Base-by-base conservation (phyloP, 495 filamentous ascomycete species). In the Penicillium soppii region DNA sequence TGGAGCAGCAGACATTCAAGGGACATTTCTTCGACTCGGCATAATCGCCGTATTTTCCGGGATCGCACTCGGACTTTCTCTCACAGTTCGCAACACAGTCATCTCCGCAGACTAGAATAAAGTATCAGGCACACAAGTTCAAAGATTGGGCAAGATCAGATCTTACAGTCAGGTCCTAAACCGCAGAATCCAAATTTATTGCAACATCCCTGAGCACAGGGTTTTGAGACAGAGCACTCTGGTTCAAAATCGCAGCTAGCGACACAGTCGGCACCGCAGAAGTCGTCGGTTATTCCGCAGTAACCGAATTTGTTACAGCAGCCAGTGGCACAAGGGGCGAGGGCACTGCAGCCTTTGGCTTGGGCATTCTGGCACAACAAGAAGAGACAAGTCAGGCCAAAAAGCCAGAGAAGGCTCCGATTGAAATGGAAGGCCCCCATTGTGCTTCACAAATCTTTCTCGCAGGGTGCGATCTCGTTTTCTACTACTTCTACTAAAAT, bases 1-100 rank as follows among this genome's bases (percentile, higher is more conserved):
- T 17, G 2, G 50, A 58, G 38, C 69, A 73, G 54, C 67, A 73
- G 9, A 71, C 66, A 27, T 73, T 70, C 40, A 73, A 26, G 1
- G 67, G 69, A 39, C 69, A 73, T 5, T 19, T 53, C 1, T 37
- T 37, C 0, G 42, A 4, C 1, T 55, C 40, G 13, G 43, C 57
- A 42, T 45, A 55, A 20, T 38, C 32, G n/a, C 61, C 52, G 43
- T 52, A 63, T 4, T 37, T 25, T 5, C 54, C 63, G 2, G 61
- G 61, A 40, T 64, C 65, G 37, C 68, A 70, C 12, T 65, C 57
- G 10, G 54, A 15, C n/a, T 57, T 65, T 0, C 40, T 42, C 37
- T 65, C 63, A 25, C 68, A 72, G 30, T 17, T 43, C 4, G 50
- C 47, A 2, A 56, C 49, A 45, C 67, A 70, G 33, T 56, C 41